phyloP scores from a whole-genome alignment of 208 protist genomes.

The Naegleria gruberi region DNA sequence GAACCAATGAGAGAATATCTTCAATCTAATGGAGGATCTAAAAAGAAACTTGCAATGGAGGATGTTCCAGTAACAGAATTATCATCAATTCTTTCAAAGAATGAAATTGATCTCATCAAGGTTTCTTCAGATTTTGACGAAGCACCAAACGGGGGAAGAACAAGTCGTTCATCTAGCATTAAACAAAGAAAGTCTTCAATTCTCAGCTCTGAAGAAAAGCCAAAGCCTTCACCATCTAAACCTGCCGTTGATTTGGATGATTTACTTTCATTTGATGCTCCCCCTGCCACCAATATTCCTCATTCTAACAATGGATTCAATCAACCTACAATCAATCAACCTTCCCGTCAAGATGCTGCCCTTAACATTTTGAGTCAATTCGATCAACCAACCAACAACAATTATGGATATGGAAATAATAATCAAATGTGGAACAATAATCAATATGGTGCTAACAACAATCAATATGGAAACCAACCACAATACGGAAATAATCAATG shows the following conservation, averaged over 20 bases:
- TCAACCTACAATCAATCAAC: neutral
- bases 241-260: neutral
- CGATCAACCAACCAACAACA: neutral
- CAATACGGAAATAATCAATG: neutral
- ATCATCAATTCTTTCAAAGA: neutral
- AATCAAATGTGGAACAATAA: too few relatives aligned
- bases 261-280: neutral
- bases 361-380: neutral
- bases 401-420: neutral
- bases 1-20: constrained; percentile 11
- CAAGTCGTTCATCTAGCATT: neutral
- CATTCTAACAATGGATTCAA: neutral
- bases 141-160: neutral
- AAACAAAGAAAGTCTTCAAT: neutral
- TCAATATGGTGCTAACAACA: neutral
- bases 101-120: neutral
- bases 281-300: neutral
- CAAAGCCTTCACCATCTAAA: neutral
- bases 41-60: neutral
- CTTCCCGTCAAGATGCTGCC: neutral
- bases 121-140: neutral
- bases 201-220: neutral
- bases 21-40: neutral
- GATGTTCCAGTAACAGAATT: neutral
- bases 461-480: neutral